phyloP scores from a whole-genome alignment of 2,329 filamentous ascomycete species.

The Arthroderma sp. region DNA sequence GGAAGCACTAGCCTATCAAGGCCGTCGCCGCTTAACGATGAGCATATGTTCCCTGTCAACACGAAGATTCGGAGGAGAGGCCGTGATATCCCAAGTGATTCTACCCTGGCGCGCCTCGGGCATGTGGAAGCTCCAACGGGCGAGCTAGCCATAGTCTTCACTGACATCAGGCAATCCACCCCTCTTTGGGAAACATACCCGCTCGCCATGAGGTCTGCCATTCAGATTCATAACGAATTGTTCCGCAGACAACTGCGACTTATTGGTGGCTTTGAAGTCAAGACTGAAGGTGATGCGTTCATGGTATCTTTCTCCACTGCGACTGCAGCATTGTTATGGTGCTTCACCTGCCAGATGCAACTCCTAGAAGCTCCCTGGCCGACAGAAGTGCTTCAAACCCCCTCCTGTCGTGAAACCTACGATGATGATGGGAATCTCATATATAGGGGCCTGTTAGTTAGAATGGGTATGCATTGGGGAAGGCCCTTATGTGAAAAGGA shows the following conservation, averaged over 20 bases:
- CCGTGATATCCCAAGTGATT: slow-evolving; percentile 58
- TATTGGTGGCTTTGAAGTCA: slow-evolving; percentile 96
- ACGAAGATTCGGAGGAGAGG: slow-evolving; percentile 54
- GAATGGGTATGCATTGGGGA: slow-evolving; percentile 97
- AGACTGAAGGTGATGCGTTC: slow-evolving; percentile 98
- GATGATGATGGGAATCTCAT: slow-evolving; percentile 82
- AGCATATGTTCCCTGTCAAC: slow-evolving; percentile 48
- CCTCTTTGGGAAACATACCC: slow-evolving; percentile 92
- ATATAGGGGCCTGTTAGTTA: slow-evolving; percentile 84
- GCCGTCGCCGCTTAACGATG: slow-evolving; percentile 57
- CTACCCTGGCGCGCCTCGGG: slow-evolving; percentile 72
- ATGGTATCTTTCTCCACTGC: slow-evolving; percentile 98
- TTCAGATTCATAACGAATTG: slow-evolving; percentile 93
- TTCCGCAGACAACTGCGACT: slow-evolving; percentile 87
- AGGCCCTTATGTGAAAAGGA: slow-evolving; percentile 89
- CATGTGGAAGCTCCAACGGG: slow-evolving; percentile 87
- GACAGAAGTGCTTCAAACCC: slow-evolving; percentile 75
- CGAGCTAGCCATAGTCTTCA: slow-evolving; percentile 88
- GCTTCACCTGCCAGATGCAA: slow-evolving; percentile 81
- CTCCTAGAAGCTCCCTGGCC: slow-evolving; percentile 88
- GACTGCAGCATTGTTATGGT: slow-evolving; percentile 89
- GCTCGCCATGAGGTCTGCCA: slow-evolving; percentile 88
- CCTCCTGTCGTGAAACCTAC: slow-evolving; percentile 67
- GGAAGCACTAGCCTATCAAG: slow-evolving; percentile 76
- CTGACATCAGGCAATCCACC: slow-evolving; percentile 98